Conservation (phyloP, 805 yeast genomes). For the Grigorovia humatica region DNA sequence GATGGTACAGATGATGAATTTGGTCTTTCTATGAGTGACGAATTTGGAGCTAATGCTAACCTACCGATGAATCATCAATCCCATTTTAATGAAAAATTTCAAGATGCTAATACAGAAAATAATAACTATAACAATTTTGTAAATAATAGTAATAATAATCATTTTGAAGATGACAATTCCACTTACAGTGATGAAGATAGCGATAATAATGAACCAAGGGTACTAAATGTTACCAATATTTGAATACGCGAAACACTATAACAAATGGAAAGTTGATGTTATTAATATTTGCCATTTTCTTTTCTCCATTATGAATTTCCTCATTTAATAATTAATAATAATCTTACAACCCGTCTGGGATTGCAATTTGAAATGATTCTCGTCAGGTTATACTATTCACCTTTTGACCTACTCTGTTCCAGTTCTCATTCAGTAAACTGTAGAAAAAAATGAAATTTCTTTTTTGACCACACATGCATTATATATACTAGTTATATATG, state of each 20-base stretch:
- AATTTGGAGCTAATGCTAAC: neutral
- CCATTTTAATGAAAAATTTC: neutral
- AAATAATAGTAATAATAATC: neutral
- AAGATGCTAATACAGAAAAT: neutral
- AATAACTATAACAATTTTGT: neutral
- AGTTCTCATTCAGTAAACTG: no score
- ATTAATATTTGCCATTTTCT: no score
- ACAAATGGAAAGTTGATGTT: neutral
- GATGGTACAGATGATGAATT: neutral
- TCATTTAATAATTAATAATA: no score
- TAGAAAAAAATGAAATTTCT: no score
- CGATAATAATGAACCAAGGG: neutral
- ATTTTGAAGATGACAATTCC: neutral
- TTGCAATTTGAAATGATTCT: no score
- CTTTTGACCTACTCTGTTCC: no score
- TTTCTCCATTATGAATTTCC: no score
- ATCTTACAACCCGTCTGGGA: no score
- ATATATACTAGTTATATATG: constrained; percentile 1
- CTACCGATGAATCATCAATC: neutral
- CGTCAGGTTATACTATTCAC: no score
- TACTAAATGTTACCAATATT: constrained; percentile 1
- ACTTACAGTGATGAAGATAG: constrained; percentile 1
- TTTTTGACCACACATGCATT: neutral
- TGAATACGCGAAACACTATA: neutral
- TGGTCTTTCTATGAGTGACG: neutral